phyloP scores from a whole-genome alignment of 2,329 filamentous ascomycete species.

The Calonectria henricotiae region DNA sequence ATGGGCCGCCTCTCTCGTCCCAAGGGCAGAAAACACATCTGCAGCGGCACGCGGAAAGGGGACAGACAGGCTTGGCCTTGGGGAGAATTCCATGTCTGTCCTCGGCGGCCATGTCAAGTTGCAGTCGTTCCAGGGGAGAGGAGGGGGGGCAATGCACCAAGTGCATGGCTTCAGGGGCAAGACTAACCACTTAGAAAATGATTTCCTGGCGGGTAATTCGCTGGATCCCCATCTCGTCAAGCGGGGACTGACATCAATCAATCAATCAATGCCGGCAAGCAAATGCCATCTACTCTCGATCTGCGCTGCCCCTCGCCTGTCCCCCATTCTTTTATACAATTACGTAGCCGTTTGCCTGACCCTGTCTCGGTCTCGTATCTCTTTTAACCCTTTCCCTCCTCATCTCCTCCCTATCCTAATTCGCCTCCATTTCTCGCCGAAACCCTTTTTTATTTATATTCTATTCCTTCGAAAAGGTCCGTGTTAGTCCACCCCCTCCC shows the following conservation, averaged over 20 bases:
- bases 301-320: not conserved
- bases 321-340: not conserved
- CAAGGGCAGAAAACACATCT: too few relatives aligned
- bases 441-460: not conserved
- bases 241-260: slow-evolving; percentile 15
- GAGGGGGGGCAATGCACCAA: too few relatives aligned
- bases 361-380: not conserved
- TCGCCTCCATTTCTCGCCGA: not conserved
- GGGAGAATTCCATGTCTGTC: not conserved
- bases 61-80: not conserved
- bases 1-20: not conserved
- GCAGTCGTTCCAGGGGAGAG: not conserved
- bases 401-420: not conserved
- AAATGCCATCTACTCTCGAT: not conserved
- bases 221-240: slow-evolving; percentile 1
- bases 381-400: not conserved
- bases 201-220: slow-evolving; percentile 19
- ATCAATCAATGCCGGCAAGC: slow-evolving; percentile 10
- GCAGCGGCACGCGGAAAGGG: not conserved
- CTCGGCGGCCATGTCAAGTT: not conserved
- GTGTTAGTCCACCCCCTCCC: not conserved
- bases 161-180: slow-evolving; percentile 20
- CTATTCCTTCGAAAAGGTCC: not conserved
- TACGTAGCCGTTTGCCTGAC: not conserved
- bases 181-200: not conserved